phyloP scores from a whole-genome alignment of 331 rosid genomes.

The Quercus tomentella region DNA sequence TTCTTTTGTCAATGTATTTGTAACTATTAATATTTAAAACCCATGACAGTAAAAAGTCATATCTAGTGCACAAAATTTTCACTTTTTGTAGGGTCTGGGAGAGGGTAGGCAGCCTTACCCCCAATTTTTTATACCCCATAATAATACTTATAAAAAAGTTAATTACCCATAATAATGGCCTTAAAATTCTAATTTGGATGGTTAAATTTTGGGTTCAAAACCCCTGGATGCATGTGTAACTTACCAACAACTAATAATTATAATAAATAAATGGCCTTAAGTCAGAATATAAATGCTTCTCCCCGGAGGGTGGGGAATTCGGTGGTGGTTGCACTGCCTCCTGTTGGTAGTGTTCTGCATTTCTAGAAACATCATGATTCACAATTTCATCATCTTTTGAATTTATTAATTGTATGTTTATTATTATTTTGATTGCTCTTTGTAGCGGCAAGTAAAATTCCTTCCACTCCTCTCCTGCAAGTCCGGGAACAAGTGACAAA shows the following conservation, averaged over 20 bases:
- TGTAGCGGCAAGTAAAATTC: constrained; percentile 82
- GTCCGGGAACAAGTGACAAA: constrained; percentile 87
- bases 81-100: too few species aligned
- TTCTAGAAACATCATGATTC: neutral
- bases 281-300: neutral
- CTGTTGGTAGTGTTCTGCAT: neutral
- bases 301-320: too few species aligned
- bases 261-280: too few species aligned
- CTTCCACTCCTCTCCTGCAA: constrained; percentile 64
- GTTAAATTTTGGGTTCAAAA: too few species aligned
- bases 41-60: neutral
- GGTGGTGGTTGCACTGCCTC: neutral
- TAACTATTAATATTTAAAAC: neutral
- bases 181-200: too few species aligned
- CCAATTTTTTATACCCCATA: too few species aligned
- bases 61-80: too few species aligned
- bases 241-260: too few species aligned
- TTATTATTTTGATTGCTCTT: constrained; percentile 18
- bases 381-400: neutral
- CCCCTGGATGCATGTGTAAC: too few species aligned
- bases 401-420: neutral
- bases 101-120: too few species aligned
- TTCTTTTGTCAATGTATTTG: neutral
- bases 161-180: too few species aligned
- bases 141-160: too few species aligned